Base-by-base conservation (phyloP, 805 yeast species). In the Starmerella vaccinii region DNA sequence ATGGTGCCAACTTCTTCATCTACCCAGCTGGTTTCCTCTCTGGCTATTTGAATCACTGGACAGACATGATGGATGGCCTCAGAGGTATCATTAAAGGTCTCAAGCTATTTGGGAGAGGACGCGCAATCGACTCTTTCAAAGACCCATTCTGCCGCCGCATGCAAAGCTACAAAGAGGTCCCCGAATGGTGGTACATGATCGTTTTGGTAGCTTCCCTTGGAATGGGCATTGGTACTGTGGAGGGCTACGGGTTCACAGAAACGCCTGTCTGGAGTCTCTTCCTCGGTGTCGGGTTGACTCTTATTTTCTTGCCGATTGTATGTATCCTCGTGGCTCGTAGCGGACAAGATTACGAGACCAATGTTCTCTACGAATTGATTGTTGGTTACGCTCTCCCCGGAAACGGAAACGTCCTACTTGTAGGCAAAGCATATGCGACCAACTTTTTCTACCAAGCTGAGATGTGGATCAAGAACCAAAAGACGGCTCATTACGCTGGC, bases 381-480 rank as follows among this genome's bases (percentile, higher is more conserved):
- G 74, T 76, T 38, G 84, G 83, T 2, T 79, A 77, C 59, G 73
- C 78, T 47, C 68, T 76, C 21, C 78, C 78, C 16, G 78, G 77
- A 41, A 74, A 76, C 48, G 80, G 79, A 19, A 61, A 68, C 39
- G 81, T 81, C 3, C 63, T 76, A 48, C 75, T 74, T 70, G 67
- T 74, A 10, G 61, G 77, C 51, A 75, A 76, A 56, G 73, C 76
- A 0, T 70, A 67, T 42, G 78, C 78, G 42, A 75, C 76, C 43
- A 78, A 77, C 59, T 76, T 79, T 54, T 81, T 77, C 60, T 74
- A 75, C 24, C 84, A 80, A 64, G 83, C 85, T 12, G 78, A 79
- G 21, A 74, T 69, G 59, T 81, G 76, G 62, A 74, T 78, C 46
- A 72, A 76, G 59, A 77, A 77, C 58, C 72, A 70, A 57, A 78